phyloP scores from a whole-genome alignment of 2,329 filamentous ascomycete genomes.

The Penicillium decumbens region DNA sequence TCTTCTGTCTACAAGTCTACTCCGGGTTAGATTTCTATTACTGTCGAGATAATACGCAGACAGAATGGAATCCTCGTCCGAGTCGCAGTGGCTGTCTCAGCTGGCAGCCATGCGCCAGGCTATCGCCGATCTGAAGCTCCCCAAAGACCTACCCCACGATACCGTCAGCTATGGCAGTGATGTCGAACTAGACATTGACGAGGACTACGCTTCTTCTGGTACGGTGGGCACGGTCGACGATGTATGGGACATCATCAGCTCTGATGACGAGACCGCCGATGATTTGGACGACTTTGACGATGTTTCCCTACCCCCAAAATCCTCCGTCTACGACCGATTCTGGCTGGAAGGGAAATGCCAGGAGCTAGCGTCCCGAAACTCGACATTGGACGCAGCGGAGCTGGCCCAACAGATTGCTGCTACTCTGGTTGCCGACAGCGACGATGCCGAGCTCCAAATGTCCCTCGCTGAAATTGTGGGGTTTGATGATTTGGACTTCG shows the following conservation, averaged over 20 bases:
- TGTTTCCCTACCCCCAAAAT: conserved; percentile 26
- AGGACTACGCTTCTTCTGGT: conserved; percentile 56
- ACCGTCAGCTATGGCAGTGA: conserved; percentile 50
- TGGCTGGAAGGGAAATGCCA: conserved; percentile 72
- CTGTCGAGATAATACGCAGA: too few species aligned
- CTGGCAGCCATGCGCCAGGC: conserved; percentile 81
- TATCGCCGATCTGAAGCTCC: conserved; percentile 65
- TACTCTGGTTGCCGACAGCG: conserved; percentile 63
- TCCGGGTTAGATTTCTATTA: background rate
- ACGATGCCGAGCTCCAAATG: conserved; percentile 86
- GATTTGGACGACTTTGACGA: conserved; percentile 55
- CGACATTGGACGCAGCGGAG: conserved; percentile 63
- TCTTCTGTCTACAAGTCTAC: background rate
- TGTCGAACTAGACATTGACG: conserved; percentile 56
- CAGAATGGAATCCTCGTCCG: conserved; percentile 31
- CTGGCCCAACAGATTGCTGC: conserved; percentile 73
- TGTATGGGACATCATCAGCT: conserved; percentile 87
- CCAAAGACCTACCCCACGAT: conserved; percentile 45
- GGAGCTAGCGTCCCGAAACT: conserved; percentile 59
- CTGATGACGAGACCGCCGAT: conserved; percentile 63
- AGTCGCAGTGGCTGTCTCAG: conserved; percentile 77
- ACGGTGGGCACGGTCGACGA: conserved; percentile 59
- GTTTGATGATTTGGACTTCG: conserved; percentile 87
- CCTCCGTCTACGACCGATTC: conserved; percentile 49
- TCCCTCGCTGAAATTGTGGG: conserved; percentile 84